phyloP scores from a whole-genome alignment of 768 basidiomycete species.

The Kwoniella newhampshirensis region DNA sequence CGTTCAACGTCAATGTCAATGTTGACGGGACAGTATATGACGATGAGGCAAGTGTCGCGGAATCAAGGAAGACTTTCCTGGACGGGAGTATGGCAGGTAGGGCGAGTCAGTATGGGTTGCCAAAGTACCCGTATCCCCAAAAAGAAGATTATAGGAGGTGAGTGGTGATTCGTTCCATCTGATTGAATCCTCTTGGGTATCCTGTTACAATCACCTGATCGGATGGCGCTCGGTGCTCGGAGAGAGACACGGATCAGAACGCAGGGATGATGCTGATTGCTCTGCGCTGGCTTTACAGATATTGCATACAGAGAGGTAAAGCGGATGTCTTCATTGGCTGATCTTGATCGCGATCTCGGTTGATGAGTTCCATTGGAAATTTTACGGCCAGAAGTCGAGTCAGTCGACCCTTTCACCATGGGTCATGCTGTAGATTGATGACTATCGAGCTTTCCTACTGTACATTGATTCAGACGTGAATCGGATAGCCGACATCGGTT shows the following conservation, averaged over 20 bases:
- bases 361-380: too few species aligned
- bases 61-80: constrained; percentile 42
- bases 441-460: too few species aligned
- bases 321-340: constrained; percentile 45
- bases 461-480: too few species aligned
- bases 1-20: constrained; percentile 6
- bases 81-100: constrained; percentile 40
- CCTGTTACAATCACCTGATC: too few species aligned
- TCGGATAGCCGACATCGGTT: too few species aligned
- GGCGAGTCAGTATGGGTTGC: constrained; percentile 45
- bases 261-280: not conserved
- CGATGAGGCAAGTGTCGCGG: constrained; percentile 40
- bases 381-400: too few species aligned
- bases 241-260: too few species aligned
- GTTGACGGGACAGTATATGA: constrained; percentile 24
- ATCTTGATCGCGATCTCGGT: not conserved
- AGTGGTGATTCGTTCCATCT: not conserved
- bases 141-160: constrained; percentile 47
- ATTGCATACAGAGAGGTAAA: constrained; percentile 45
- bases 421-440: too few species aligned
- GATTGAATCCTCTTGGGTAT: too few species aligned
- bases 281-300: constrained; percentile 17
- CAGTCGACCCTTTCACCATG: too few species aligned
- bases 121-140: constrained; percentile 36
- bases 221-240: too few species aligned